Base-by-base conservation (phyloP, 805 yeast genomes). In the Wickerhamomyces strasburgensis region DNA sequence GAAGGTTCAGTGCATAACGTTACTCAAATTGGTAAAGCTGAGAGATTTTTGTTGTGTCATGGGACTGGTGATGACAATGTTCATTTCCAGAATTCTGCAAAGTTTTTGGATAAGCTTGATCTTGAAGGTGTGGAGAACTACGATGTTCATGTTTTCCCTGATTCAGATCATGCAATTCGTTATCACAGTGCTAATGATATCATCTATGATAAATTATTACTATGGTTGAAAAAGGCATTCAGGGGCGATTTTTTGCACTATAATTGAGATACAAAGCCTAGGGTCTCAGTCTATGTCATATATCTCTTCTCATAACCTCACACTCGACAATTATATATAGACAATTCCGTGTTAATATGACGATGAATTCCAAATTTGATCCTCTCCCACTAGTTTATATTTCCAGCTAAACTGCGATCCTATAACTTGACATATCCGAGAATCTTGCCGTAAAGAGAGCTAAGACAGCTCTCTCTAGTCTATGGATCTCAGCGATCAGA, bases 11-110 rank as follows among this genome's bases (percentile, higher is more conserved):
- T 90, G 23, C 63, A 65, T 35, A 65, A 83, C 34, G 73, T 73
- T 17, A 69, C 72, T 1, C 70, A 69, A 9, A 71, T 93, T 46
- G 76, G 69, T 13, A 54, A 66, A 31, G 72, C 70, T 8, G 70
- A 70, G 32, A 69, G 98, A 52, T 87, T 93, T 53, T 61, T 93
- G 43, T 57, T 93, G 26, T 86, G 90, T 86, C 98, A 90, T 56
- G 98, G 98, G 1, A 80, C 96, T 0, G 96, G 96, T 5, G 98
- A 93, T 62, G 98, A 93, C 60, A 93, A 93, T 51, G 98, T 93
- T 31, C 98, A 93, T 62, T 76, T 89, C 61, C 98, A 93, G 58
- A 86, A 93, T 63, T 75, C 90, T 30, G 68, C 87, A 42, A 78
- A 80, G 56, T 65, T 93, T 27, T 55, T 93, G 31, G 98, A 93